Conservation (phyloP, 257 asterid genomes). For the Nicotiana obtusifolia region DNA sequence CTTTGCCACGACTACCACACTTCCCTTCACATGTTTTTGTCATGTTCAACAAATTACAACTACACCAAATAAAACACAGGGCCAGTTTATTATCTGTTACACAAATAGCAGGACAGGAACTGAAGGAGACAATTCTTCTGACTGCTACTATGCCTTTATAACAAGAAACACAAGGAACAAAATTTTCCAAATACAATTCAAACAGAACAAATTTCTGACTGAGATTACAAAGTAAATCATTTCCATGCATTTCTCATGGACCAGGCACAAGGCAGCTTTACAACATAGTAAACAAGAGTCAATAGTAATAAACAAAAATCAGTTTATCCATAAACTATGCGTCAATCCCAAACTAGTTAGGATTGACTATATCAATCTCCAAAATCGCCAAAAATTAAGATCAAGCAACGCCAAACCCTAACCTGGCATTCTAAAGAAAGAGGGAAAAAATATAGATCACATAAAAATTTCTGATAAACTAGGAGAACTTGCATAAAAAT, state of each 20-base stretch:
- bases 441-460: neutral
- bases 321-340: neutral
- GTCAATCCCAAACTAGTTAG: neutral
- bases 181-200: neutral
- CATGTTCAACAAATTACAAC: neutral
- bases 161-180: neutral
- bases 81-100: neutral
- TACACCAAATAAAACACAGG: neutral
- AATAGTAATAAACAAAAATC: neutral
- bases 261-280: neutral
- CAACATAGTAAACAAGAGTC: neutral
- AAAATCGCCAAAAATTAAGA: neutral
- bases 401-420: neutral
- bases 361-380: neutral
- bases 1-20: neutral
- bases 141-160: neutral
- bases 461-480: neutral
- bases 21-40: slow-evolving; percentile 4
- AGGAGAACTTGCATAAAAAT: neutral
- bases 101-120: neutral
- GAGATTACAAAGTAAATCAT: neutral
- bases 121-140: neutral
- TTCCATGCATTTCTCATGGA: neutral
- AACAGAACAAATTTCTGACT: neutral
- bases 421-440: neutral